Evolutionary conservation across 75 land plant species (phyloP), one percentile per base, ranked within the genome.

Genomic region (Adiantum capillusveneris): DNA sequence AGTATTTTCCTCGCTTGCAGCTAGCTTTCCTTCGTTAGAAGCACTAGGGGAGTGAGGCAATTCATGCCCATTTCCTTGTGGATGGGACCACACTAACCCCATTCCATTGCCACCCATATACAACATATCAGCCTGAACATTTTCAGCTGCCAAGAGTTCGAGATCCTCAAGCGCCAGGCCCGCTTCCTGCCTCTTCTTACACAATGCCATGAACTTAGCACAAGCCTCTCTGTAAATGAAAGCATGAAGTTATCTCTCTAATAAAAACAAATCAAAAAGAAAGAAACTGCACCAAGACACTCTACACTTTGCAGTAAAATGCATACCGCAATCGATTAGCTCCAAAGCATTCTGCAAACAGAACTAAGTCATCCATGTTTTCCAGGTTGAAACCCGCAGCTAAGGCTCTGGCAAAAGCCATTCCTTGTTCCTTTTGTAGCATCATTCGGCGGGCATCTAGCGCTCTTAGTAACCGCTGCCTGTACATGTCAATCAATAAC

Each of bases 331-430:
- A 61, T 0, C 83, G 81, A 18, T 36, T 49, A 52, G 83, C 83
- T 26, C 83, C 83, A 64, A 80, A 80, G 56, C 66, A 71, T 21
- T 77, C 75, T 37, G 83, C 71, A 68, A 80, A 77, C 18, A 62
- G 56, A 19, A 72, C 55, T n/a, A 80, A 44, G 62, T 80, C 77
- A 18, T 53, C 72, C 71, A 80, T 72, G 37, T 70, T 26, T 12
- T 64, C 81, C 44, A 68, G 26, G 28, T 72, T 76, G 55, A 77
- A 80, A 0, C 83, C 81, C 29, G 76, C 81, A 46, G 77, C 81
- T 18, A 62, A 36, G 25, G 83, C 83, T 31, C 81, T 61, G 17
- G 83, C 81, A 61, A 71, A 80, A 25, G 83, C 76, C 80, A 75
- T 80, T 21, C 75, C 67, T 52, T 80, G 83, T 29, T 80, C 83